Conservation (phyloP, 192 early-diverging fungal species). For the Spizellomyces sp. region DNA sequence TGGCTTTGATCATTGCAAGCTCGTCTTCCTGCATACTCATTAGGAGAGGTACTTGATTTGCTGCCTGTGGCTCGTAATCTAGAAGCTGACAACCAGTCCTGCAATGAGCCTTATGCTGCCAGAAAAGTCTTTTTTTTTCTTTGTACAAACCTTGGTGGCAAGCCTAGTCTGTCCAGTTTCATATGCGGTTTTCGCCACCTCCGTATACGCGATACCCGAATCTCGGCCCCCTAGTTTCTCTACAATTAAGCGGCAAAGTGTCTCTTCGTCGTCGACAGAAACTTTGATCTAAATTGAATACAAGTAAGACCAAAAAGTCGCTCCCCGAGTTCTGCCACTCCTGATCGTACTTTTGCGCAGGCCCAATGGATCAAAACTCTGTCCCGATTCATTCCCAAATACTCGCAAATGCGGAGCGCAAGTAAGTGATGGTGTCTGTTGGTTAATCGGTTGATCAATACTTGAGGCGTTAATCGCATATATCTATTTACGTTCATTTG, state of each 20-base stretch:
- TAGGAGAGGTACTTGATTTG: conserved; percentile 91
- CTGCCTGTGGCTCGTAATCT: conserved; percentile 91
- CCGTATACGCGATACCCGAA: conserved; percentile 81
- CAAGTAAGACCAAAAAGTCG: conserved; percentile 4
- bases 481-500: conserved; percentile 49
- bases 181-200: conserved; percentile 91
- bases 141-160: conserved; percentile 70
- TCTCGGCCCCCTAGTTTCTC: conserved; percentile 71
- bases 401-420: conserved; percentile 83
- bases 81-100: conserved; percentile 60
- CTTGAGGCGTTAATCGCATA: conserved; percentile 74
- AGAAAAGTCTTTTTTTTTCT: background rate
- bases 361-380: conserved; percentile 95
- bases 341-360: conserved; percentile 74
- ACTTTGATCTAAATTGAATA: conserved; percentile 63
- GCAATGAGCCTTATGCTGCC: background rate
- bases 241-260: conserved; percentile 75
- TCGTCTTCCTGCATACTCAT: conserved; percentile 93
- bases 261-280: conserved; percentile 85
- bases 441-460: conserved; percentile 79
- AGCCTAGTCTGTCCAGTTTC: conserved; percentile 79
- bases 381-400: conserved; percentile 75
- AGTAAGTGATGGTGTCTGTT: conserved; percentile 83
- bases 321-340: background rate
- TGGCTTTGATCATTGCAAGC: conserved; percentile 83